Base-by-base conservation (phyloP, 202 grass and related monocot genomes). In the Zoysia matrella region DNA sequence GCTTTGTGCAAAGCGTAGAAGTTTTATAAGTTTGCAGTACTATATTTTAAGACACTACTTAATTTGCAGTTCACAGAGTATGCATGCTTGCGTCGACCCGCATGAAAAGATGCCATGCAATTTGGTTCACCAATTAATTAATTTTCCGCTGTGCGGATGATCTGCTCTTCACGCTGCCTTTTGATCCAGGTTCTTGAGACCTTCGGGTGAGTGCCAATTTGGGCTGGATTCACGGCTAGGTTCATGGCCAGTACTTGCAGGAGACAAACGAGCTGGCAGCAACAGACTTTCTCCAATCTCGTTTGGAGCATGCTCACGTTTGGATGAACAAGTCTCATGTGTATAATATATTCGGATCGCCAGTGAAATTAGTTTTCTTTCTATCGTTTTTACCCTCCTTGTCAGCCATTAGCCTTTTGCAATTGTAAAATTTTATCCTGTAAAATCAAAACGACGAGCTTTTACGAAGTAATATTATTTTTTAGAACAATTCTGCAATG, bases 181-280 rank as follows among this genome's bases (percentile, higher is more conserved):
- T 63, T 39, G 44, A 9, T 63, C 36, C 45, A 30, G 39, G 42
- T 5, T 50, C 58, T 60, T 60, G 30, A 41, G 52, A 61, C 10
- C 60, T 74, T 49, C 47, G 5, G 71, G 42, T 15, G 30, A 44
- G 14, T 41, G 18, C 57, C 51, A 67, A 67, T 66, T 2, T 62
- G 52, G 67, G 52, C 67, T 73, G 63, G 8, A 81, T 85, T 85
- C 16, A 52, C 54, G 87, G 77, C 82, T 54, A 89, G 73, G 67
- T 78, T 82, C 83, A 82, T 68, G 40, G 60, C 18, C 13, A 47
- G 15, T 53, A 39, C 60, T 36, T 62, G 45, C 60, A 56, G 60
- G 22, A 46, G 65, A 76, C 65, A 76, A 52, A n/a, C 6, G 63
- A 70, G 40, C 14, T 71, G 56, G 56, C 68, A 49, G 47, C 40